Evolutionary conservation across 129 eudicot genomes (phyloP).

Genomic region (Solidago caesia): DNA sequence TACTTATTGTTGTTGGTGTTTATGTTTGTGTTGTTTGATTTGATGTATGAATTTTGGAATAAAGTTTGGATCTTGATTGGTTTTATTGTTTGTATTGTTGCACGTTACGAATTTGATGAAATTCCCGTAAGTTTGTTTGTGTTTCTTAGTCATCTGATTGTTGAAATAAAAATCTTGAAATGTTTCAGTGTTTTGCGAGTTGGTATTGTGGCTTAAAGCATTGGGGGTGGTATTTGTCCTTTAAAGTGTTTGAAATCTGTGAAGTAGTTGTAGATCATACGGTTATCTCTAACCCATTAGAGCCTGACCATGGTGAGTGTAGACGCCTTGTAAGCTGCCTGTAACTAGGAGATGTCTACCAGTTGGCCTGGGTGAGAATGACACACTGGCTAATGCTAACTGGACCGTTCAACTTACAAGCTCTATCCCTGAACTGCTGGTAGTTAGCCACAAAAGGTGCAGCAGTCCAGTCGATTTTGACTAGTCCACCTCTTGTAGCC

Average conservation of each 20-base stretch:
- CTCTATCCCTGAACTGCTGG: conserved; percentile 44
- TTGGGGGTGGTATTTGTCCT: conserved; percentile 49
- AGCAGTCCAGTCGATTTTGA: conserved; percentile 55
- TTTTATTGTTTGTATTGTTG: not conserved
- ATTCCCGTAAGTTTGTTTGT: conserved; percentile 1
- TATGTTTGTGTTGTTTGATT: conserved; percentile 64
- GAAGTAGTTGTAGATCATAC: conserved; percentile 63
- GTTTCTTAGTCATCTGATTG: too few relatives aligned
- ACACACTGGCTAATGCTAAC: conserved; percentile 39
- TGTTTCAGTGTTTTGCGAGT: not conserved
- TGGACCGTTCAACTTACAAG: conserved; percentile 50
- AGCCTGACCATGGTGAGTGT: conserved; percentile 38
- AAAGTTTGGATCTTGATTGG: conserved; percentile 3
- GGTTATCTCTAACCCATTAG: conserved; percentile 43
- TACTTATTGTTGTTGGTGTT: conserved; percentile 79
- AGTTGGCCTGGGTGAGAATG: conserved; percentile 35
- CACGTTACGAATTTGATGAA: conserved; percentile 23
- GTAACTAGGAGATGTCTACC: conserved; percentile 48
- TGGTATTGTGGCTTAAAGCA: conserved; percentile 47
- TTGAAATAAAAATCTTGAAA: not conserved
- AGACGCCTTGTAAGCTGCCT: conserved; percentile 25
- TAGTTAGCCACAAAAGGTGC: conserved; percentile 58
- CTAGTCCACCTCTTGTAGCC: conserved; percentile 69
- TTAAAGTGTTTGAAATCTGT: conserved; percentile 41
- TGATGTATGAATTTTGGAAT: not conserved